Evolutionary conservation across 2,329 filamentous ascomycete species (phyloP), one percentile per base, ranked within the genome.

Genomic region (Pyricularia sp.): DNA sequence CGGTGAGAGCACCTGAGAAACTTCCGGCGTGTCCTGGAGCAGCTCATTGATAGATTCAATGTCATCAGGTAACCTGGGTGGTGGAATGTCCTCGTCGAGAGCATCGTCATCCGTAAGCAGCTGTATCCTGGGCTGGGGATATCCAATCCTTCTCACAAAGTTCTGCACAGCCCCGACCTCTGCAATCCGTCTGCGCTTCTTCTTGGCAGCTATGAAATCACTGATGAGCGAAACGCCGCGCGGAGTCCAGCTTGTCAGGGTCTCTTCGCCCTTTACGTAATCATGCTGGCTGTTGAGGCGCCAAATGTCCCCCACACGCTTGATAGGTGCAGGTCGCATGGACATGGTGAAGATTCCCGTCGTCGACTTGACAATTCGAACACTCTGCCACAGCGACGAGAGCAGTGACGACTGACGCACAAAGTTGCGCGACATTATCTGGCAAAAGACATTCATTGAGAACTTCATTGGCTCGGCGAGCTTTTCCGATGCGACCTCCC

Each of bases 241-340:
- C 1, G 95, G 94, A 9, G 90, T 88, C 95, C 95, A 99, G 69
- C 89, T 88, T 2, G 84, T 88, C 58, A 99, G 83, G 66, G 90
- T 85, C 78, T 99, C 95, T 79, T 99, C 94, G 69, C 95, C 95
- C 78, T 97, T 97, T 74, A 99, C 92, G 76, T 97, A 98, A 77
- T 97, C 93, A 74, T 97, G 91, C 70, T 92, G 90, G 20, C 94
- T 98, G 78, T 93, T 96, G 88, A 98, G 93, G 68, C 95, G 88
- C 95, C 95, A 99, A 14, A 99, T 83, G 77, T 99, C 95, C 3
- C 93, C 93, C 0, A 93, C 92, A 65, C 92, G 88, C 79, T 97
- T 97, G 67, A 97, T 93, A 2, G 93, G 93, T 9, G 92, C 90
- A 0, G 95, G 95, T 33, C 93, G 90, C 78, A 98, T 90, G 6